Evolutionary conservation across 164 flowering plant species (phyloP).

Genomic region (Cinnamomum micranthum): DNA sequence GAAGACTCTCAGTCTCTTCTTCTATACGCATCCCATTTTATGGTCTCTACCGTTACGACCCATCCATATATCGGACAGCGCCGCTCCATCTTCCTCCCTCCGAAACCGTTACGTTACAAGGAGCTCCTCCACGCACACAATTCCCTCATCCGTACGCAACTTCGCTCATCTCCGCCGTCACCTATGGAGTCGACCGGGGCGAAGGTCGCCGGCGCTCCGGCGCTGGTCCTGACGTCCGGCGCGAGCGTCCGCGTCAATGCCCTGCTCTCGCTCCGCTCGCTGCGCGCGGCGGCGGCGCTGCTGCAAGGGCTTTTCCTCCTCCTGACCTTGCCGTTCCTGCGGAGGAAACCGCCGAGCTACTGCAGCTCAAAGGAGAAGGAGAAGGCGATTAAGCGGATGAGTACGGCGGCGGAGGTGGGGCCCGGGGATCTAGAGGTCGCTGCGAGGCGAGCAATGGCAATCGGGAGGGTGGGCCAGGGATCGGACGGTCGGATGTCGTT

Average conservation of each 20-base stretch:
- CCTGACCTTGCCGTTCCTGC: constrained; percentile 41
- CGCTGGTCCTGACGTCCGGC: constrained; percentile 54
- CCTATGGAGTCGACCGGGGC: constrained; percentile 7
- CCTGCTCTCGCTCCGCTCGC: constrained; percentile 41
- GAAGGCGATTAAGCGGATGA: constrained; percentile 20
- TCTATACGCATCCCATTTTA: neutral
- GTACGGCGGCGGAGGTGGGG: constrained; percentile 1
- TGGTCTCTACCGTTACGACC: constrained; percentile 1
- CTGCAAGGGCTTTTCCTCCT: constrained; percentile 38
- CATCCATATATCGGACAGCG: neutral
- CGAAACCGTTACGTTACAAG: too few relatives aligned
- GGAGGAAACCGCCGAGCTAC: constrained; percentile 11
- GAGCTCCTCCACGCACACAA: too few relatives aligned
- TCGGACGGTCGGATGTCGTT: constrained; percentile 12
- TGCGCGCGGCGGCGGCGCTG: constrained; percentile 31
- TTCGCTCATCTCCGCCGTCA: neutral
- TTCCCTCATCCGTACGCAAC: neutral
- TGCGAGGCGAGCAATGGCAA: constrained; percentile 48
- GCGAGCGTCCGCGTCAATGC: constrained; percentile 63
- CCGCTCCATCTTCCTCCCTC: neutral
- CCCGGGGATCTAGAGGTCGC: constrained; percentile 42
- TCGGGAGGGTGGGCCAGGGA: constrained; percentile 41
- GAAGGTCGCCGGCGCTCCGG: constrained; percentile 10
- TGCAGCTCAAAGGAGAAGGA: constrained; percentile 17
- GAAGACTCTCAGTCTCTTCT: neutral